phyloP scores from a whole-genome alignment of 169 alveolate genomes.

The Plasmodium relictum region DNA sequence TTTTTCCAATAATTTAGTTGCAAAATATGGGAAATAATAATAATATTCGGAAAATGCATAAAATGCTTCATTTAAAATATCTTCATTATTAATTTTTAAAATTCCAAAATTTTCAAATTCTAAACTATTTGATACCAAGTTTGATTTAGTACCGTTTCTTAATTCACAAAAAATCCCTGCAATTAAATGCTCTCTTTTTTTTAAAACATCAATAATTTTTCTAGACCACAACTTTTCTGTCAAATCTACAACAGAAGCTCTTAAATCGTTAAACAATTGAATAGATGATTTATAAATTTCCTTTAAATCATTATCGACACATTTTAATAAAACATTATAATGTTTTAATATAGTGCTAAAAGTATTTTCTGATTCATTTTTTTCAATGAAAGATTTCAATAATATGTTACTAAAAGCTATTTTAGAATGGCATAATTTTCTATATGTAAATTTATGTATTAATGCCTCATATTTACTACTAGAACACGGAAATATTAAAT shows the following conservation, averaged over 20 bases:
- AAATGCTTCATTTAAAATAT: conserved; percentile 44
- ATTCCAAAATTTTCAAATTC: conserved; percentile 56
- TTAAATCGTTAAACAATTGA: conserved; percentile 31
- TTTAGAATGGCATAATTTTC: conserved; percentile 57
- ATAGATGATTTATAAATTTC: conserved; percentile 37
- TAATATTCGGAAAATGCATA: conserved; percentile 60
- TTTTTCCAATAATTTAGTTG: conserved; percentile 25
- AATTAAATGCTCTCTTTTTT: conserved; percentile 54
- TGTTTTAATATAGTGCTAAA: conserved; percentile 20
- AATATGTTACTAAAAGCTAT: conserved; percentile 43
- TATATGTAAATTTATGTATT: conserved; percentile 52
- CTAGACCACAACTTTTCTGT: conserved; percentile 52
- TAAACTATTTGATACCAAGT: conserved; percentile 22
- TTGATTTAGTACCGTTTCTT: conserved; percentile 53
- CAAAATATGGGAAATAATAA: conserved; percentile 48
- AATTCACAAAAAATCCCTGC: conserved; percentile 66
- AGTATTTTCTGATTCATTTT: conserved; percentile 46
- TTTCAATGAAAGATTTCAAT: conserved; percentile 60
- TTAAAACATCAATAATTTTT: conserved; percentile 60
- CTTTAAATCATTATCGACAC: conserved; percentile 56
- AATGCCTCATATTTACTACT: conserved; percentile 47
- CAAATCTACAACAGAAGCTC: conserved; percentile 26
- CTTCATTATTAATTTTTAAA: conserved; percentile 46
- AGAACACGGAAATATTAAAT: conserved; percentile 57
- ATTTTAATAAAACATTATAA: conserved; percentile 34